Percentiles rank a stretch among this genome's conserved stretches.
phyloP scores from a whole-genome alignment of 331 rosid species.

The Phaseolus coccineus region DNA sequence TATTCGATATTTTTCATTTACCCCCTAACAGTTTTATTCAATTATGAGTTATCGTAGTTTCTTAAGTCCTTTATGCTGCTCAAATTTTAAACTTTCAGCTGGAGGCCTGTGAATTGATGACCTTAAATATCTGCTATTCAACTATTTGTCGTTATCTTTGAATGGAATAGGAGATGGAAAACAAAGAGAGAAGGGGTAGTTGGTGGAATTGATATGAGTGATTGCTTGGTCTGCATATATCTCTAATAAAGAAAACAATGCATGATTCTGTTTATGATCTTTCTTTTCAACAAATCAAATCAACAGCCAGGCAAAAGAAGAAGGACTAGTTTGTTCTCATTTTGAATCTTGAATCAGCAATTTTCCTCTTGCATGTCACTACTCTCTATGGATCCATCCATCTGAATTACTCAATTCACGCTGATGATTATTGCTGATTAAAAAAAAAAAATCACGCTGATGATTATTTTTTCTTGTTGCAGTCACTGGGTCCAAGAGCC shows the following conservation, averaged over 20 bases:
- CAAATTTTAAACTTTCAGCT: constrained; percentile 24
- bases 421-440: constrained; percentile 1
- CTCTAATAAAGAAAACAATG: constrained; percentile 5
- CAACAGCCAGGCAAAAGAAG: constrained; percentile 33
- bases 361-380: background rate
- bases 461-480: constrained; percentile 29
- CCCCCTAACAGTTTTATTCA: background rate
- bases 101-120: constrained; percentile 17
- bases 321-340: constrained; percentile 33
- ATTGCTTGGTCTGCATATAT: constrained; percentile 6
- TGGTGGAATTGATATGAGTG: background rate
- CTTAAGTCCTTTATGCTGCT: constrained; percentile 33
- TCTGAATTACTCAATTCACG: constrained; percentile 27
- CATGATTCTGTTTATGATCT: constrained; percentile 20
- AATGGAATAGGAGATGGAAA: constrained; percentile 31
- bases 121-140: constrained; percentile 13
- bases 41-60: constrained; percentile 8
- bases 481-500: constrained; percentile 87
- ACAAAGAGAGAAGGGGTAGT: background rate
- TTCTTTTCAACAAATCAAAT: constrained; percentile 35
- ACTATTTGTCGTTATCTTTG: constrained; percentile 18
- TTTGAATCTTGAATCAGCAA: constrained; percentile 2
- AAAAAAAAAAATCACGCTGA: background rate
- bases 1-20: constrained; percentile 11
- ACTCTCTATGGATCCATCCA: constrained; percentile 23